phyloP scores from a whole-genome alignment of 495 filamentous ascomycete genomes.

The Thozetella sp. region DNA sequence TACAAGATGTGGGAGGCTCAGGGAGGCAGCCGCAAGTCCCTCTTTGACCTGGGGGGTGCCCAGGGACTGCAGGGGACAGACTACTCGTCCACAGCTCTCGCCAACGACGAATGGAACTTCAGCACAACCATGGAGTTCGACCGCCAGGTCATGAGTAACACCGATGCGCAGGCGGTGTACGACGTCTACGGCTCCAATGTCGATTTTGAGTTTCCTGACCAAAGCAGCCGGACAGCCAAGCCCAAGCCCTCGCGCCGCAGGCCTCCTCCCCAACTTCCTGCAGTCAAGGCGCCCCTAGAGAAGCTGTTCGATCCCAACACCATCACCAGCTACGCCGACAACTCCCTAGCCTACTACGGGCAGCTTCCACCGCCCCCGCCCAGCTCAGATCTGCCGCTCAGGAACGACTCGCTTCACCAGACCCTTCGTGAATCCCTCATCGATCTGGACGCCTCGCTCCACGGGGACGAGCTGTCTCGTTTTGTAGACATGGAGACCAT shows the following conservation, averaged over 20 bases:
- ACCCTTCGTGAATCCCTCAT: conserved; percentile 56
- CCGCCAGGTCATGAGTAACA: conserved; percentile 48
- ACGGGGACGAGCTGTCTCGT: conserved; percentile 47
- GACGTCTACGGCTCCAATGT: conserved; percentile 53
- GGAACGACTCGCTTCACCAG: conserved; percentile 50
- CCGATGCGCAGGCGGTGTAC: conserved; percentile 45
- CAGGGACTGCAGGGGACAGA: conserved; percentile 48
- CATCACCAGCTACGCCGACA: conserved; percentile 57
- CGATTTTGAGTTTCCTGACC: conserved; percentile 45
- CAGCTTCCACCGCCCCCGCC: conserved; percentile 28
- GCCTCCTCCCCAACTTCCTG: conserved; percentile 51
- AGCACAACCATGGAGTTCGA: conserved; percentile 87
- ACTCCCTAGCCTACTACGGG: conserved; percentile 53
- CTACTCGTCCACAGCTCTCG: conserved; percentile 33
- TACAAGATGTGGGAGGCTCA: conserved; percentile 86
- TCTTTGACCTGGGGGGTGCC: conserved; percentile 78
- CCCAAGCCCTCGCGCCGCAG: conserved; percentile 44
- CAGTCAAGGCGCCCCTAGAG: conserved; percentile 50
- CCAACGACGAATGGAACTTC: conserved; percentile 86
- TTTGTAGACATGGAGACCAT: conserved; percentile 64
- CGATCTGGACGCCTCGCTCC: conserved; percentile 56
- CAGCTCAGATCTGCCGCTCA: conserved; percentile 54
- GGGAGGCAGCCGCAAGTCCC: conserved; percentile 80
- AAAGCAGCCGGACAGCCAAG: conserved; percentile 34
- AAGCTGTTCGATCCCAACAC: conserved; percentile 61